Percentiles rank a stretch among this genome's conserved stretches.
Evolutionary conservation across 2,329 filamentous ascomycete species (phyloP).

Genomic region (Metarhizium humberi): DNA sequence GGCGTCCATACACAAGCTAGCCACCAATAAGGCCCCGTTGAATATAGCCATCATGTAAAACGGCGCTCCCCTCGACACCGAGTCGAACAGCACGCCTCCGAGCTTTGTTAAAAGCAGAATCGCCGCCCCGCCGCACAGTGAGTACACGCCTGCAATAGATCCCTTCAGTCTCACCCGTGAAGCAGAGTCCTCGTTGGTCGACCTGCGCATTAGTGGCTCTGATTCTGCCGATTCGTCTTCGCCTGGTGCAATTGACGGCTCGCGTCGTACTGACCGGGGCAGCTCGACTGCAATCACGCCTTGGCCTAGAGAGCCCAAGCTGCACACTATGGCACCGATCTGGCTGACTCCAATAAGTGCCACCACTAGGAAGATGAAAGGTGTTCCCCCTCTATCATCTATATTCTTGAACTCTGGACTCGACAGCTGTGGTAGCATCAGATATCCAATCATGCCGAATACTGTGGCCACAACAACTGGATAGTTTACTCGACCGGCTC

Average conservation of each 20-base stretch:
- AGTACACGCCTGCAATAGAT: conserved; percentile 90
- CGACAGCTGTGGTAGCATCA: conserved; percentile 61
- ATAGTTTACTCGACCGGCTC: conserved; percentile 55
- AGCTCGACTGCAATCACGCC: conserved; percentile 57
- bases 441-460: conserved; percentile 71
- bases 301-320: conserved; percentile 74
- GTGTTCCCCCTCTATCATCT: conserved; percentile 56
- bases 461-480: conserved; percentile 65
- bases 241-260: conserved; percentile 21
- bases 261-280: conserved; percentile 14
- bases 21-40: conserved; percentile 62
- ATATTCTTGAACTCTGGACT: conserved; percentile 65
- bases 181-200: conserved; percentile 21
- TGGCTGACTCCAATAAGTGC: conserved; percentile 82
- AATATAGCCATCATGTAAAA: conserved; percentile 94
- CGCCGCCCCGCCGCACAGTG: conserved; percentile 77
- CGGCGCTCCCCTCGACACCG: conserved; percentile 61
- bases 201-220: conserved; percentile 28
- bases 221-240: conserved; percentile 32
- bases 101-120: conserved; percentile 88
- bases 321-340: conserved; percentile 94
- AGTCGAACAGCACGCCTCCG: conserved; percentile 80
- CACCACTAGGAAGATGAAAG: conserved; percentile 65
- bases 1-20: conserved; percentile 41
- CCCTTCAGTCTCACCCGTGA: conserved; percentile 66